Percentiles rank a stretch among this genome's conserved stretches.
These are phyloP conservation scores for Scutellaria minor DNA, from an alignment of 257 asterid genomes.

Conservation along the genomic window DNA sequence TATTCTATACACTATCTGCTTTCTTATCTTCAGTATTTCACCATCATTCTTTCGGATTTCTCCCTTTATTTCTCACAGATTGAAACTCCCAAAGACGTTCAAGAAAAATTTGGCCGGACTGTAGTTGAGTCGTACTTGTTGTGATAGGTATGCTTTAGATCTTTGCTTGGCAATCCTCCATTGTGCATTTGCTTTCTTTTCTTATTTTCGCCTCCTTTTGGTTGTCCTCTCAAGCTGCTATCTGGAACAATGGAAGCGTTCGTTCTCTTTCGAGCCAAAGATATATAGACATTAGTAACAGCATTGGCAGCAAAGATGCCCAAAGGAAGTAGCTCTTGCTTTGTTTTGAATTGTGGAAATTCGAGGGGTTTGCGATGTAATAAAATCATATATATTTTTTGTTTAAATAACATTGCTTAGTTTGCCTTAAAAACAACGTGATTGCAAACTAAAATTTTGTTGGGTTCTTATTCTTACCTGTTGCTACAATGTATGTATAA, in stretches of 20 bases:
- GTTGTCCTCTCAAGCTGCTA: too few relatives aligned
- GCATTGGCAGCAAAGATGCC: too few relatives aligned
- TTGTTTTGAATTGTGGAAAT: neutral
- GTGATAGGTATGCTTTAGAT: constrained; percentile 43
- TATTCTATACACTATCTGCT: constrained; percentile 23
- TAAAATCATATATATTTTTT: too few relatives aligned
- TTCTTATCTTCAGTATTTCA: neutral
- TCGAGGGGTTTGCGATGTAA: neutral
- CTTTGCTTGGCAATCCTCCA: neutral
- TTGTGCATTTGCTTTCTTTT: neutral
- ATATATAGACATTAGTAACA: neutral
- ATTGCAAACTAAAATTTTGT: too few relatives aligned
- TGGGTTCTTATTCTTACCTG: too few relatives aligned
- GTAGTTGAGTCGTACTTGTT: constrained; percentile 81
- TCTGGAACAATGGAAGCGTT: too few relatives aligned
- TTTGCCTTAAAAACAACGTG: neutral
- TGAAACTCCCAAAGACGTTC: constrained; percentile 89
- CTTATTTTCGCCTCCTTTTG: too few relatives aligned
- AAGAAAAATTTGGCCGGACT: constrained; percentile 88
- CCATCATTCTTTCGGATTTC: constrained; percentile 7
- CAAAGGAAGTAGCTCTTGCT: neutral
- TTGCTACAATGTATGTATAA: too few relatives aligned
- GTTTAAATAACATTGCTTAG: neutral
- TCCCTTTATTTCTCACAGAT: constrained; percentile 49
- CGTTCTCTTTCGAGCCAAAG: neutral